Evolutionary conservation across 495 filamentous ascomycete genomes (phyloP).

Genomic region (Melanomma pulvis-pyrius): DNA sequence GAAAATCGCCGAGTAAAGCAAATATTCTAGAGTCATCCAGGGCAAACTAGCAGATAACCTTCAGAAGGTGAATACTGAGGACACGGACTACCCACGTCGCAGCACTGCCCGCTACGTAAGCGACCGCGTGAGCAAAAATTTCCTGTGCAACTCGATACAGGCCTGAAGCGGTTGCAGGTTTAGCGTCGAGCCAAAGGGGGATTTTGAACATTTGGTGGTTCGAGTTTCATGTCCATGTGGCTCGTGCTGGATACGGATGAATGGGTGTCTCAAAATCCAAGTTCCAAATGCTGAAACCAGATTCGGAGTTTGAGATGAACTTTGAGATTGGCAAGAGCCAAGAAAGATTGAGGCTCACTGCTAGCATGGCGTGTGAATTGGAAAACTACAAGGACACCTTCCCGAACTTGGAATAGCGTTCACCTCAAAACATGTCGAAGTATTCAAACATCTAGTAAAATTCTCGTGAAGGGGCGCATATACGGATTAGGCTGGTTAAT

Average conservation of each 20-base stretch:
- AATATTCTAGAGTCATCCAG: no score
- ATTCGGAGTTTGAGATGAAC: neutral
- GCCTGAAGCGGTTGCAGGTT: constrained; percentile 19
- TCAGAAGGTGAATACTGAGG: no score
- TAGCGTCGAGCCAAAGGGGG: neutral
- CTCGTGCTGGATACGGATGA: constrained; percentile 8
- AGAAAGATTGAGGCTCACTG: neutral
- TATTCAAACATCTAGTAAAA: neutral
- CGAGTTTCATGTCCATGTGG: constrained; percentile 31
- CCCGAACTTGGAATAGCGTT: neutral
- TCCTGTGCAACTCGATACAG: constrained; percentile 17
- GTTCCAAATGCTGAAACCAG: neutral
- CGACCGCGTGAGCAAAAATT: constrained; percentile 27
- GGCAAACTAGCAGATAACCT: no score
- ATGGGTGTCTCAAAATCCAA: neutral
- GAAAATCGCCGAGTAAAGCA: no score
- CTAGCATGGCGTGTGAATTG: neutral
- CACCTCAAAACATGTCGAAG: neutral
- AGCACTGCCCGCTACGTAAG: no score
- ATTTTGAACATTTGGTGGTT: constrained; percentile 23
- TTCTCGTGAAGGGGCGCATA: neutral
- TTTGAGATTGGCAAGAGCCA: neutral
- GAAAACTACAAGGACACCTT: neutral
- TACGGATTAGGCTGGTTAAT: neutral
- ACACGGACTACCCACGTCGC: no score